These are phyloP conservation scores for Ceratocystis huliohia DNA, from an alignment of 2,329 filamentous ascomycete species.

Conservation along the genomic window DNA sequence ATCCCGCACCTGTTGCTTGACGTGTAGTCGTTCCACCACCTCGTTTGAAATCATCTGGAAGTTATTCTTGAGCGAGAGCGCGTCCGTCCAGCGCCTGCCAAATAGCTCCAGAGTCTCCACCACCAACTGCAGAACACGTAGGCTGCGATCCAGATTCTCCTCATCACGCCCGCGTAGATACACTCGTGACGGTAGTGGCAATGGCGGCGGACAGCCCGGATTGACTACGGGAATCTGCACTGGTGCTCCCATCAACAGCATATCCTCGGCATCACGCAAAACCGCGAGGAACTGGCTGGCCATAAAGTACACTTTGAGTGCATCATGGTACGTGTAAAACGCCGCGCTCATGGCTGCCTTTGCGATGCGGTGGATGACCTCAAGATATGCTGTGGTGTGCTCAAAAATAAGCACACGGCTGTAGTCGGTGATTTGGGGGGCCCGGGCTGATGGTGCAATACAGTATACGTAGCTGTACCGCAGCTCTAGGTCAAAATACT, in stretches of 20 bases:
- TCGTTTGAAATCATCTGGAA: slow-evolving; percentile 41
- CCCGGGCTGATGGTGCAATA: slow-evolving; percentile 63
- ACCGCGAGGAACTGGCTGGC: slow-evolving; percentile 51
- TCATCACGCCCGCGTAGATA: slow-evolving; percentile 28
- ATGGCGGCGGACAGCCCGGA: slow-evolving; percentile 37
- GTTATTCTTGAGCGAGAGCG: slow-evolving; percentile 38
- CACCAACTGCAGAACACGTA: slow-evolving; percentile 43
- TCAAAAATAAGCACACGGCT: slow-evolving; percentile 75
- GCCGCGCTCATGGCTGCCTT: slow-evolving; percentile 45
- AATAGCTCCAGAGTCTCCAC: slow-evolving; percentile 43
- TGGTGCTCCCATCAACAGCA: slow-evolving; percentile 38
- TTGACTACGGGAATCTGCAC: slow-evolving; percentile 34
- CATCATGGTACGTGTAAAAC: slow-evolving; percentile 78
- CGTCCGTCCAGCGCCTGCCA: slow-evolving; percentile 47
- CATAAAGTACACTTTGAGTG: slow-evolving; percentile 69
- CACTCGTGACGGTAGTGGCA: slow-evolving; percentile 39
- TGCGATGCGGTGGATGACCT: slow-evolving; percentile 57
- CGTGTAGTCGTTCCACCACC: slow-evolving; percentile 33
- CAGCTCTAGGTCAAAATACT: slow-evolving; percentile 76
- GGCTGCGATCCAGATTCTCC: slow-evolving; percentile 43
- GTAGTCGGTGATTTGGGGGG: slow-evolving; percentile 61
- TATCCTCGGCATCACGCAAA: slow-evolving; percentile 43
- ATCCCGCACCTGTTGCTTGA: slow-evolving; percentile 29
- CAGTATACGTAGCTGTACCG: slow-evolving; percentile 87
- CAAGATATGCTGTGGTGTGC: slow-evolving; percentile 69